Conservation (phyloP, 1,284 basidiomycete genomes). For the Irpex rosettiformis region DNA sequence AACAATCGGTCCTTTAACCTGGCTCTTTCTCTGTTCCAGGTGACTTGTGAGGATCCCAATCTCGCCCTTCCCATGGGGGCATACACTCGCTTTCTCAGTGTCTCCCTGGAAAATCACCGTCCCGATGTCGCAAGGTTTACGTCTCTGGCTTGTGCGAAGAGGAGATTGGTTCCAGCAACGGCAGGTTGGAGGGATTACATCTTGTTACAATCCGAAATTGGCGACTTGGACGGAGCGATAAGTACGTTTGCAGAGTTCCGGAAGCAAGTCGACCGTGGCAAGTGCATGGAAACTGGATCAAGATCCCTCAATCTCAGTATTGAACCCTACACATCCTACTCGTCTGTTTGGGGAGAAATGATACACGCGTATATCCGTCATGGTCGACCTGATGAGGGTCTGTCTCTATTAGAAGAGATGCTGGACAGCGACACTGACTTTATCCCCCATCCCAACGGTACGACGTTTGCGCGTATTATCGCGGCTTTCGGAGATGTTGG, state of each 20-base stretch:
- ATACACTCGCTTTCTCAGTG: neutral
- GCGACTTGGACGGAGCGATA: neutral
- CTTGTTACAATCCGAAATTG: neutral
- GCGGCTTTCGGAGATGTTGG: slow-evolving; percentile 60
- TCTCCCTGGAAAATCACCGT: neutral
- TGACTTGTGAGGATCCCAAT: neutral
- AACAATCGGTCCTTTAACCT: neutral
- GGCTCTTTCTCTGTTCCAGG: neutral
- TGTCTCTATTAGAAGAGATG: slow-evolving; percentile 75
- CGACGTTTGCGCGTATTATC: slow-evolving; percentile 67
- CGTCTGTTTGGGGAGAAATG: slow-evolving; percentile 72
- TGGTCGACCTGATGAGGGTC: slow-evolving; percentile 59
- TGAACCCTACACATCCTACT: slow-evolving; percentile 25
- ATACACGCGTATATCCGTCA: slow-evolving; percentile 72
- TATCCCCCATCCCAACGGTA: slow-evolving; percentile 54
- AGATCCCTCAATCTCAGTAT: no score
- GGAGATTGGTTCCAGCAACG: neutral
- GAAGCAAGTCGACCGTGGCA: neutral
- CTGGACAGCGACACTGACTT: slow-evolving; percentile 48
- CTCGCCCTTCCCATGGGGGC: neutral
- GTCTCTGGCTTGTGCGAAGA: no score
- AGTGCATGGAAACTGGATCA: no score
- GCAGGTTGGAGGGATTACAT: neutral
- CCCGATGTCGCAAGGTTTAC: no score
- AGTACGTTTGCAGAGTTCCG: neutral